Evolutionary conservation across 2,329 filamentous ascomycete genomes (phyloP).

Genomic region (Clonostachys chloroleuca): DNA sequence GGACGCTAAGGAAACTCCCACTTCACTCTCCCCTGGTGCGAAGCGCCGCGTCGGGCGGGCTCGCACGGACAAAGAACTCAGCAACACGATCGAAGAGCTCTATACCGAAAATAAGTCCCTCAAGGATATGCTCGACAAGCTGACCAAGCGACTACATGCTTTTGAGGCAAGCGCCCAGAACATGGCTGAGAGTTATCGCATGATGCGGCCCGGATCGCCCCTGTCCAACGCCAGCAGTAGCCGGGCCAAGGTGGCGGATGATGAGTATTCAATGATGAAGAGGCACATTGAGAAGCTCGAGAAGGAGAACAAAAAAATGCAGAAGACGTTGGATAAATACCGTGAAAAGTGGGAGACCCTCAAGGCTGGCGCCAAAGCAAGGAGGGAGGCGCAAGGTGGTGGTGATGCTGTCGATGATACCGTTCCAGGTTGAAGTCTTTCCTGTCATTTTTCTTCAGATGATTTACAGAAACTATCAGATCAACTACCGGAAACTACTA

Average conservation of each 20-base stretch:
- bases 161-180: constrained; percentile 92
- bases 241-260: constrained; percentile 62
- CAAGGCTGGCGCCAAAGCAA: constrained; percentile 56
- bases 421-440: neutral
- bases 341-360: constrained; percentile 58
- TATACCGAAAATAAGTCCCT: constrained; percentile 83
- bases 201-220: constrained; percentile 55
- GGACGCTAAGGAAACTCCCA: constrained; percentile 70
- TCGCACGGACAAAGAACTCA: constrained; percentile 36
- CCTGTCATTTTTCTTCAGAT: constrained; percentile 79
- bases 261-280: constrained; percentile 52
- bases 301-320: constrained; percentile 50
- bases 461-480: constrained; percentile 90
- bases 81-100: constrained; percentile 81
- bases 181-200: constrained; percentile 76
- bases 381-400: constrained; percentile 34
- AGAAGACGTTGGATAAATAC: constrained; percentile 53
- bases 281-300: constrained; percentile 65
- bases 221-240: constrained; percentile 23
- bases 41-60: constrained; percentile 30
- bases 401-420: constrained; percentile 27
- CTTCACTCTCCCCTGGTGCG: constrained; percentile 13
- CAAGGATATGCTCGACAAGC: constrained; percentile 79
- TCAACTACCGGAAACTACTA: constrained; percentile 47
- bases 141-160: constrained; percentile 82